A percentile compares a stretch with the other conserved stretches of the same genome.
Evolutionary conservation across 228 moss, liverwort and hornwort genomes (phyloP).

Genomic region (Sphagnum magellanicum): DNA sequence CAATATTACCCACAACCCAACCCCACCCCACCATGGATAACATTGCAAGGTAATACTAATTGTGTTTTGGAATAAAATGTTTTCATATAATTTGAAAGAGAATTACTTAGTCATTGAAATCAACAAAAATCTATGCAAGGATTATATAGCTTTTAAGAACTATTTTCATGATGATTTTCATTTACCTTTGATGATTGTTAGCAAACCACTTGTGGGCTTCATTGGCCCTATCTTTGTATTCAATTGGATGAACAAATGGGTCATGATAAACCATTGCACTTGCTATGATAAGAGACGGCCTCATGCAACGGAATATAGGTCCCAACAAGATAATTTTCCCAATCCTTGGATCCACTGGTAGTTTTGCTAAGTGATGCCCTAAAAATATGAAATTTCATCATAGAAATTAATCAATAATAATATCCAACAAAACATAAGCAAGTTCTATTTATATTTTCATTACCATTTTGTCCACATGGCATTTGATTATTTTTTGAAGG

Average conservation of each 20-base stretch:
- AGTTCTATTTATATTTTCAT: no score
- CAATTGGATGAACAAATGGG: conserved; percentile 60
- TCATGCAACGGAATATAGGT: conserved; percentile 68
- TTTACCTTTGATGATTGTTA: conserved; percentile 38
- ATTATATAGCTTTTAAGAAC: no score
- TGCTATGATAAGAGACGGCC: conserved; percentile 68
- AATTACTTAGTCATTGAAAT: no score
- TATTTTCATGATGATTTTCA: background rate
- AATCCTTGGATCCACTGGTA: conserved; percentile 71
- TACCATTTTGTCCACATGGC: no score
- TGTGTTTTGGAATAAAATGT: background rate
- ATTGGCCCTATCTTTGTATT: conserved; percentile 59
- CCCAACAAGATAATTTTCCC: conserved; percentile 81
- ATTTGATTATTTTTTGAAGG: no score
- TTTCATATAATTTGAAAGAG: background rate
- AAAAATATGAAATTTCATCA: background rate
- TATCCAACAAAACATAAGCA: no score
- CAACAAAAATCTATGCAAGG: no score
- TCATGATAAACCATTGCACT: conserved; percentile 46
- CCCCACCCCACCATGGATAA: background rate
- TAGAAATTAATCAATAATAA: no score
- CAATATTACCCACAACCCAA: background rate
- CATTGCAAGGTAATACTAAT: background rate
- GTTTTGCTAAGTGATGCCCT: conserved; percentile 55
- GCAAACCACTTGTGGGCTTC: conserved; percentile 41